These are phyloP conservation scores for Butyriboletus appendiculatus DNA, from an alignment of 1,284 basidiomycete genomes.

Conservation along the genomic window DNA sequence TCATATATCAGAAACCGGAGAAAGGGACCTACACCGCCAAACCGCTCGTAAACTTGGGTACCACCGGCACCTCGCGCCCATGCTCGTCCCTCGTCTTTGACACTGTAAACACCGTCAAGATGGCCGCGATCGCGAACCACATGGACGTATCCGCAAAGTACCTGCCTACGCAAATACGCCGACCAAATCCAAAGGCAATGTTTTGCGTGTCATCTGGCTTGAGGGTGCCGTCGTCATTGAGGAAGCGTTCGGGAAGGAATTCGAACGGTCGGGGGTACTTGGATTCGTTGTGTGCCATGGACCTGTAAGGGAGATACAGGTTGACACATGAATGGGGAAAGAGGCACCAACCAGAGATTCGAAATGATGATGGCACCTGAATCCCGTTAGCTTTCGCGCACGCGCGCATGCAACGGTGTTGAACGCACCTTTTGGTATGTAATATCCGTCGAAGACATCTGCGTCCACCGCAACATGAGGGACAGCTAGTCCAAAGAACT, in stretches of 20 bases:
- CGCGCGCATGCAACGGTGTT: neutral
- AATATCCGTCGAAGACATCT: slow-evolving; percentile 16
- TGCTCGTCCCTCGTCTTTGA: slow-evolving; percentile 4
- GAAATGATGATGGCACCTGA: slow-evolving; percentile 16
- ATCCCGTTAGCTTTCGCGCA: neutral
- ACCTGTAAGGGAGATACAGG: slow-evolving; percentile 4
- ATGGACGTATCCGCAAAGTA: slow-evolving; percentile 20
- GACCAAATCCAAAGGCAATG: slow-evolving; percentile 23
- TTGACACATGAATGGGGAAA: neutral
- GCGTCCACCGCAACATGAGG: slow-evolving; percentile 14
- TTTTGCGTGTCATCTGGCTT: slow-evolving; percentile 16
- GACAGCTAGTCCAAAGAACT: slow-evolving; percentile 2
- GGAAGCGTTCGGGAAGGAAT: slow-evolving; percentile 21
- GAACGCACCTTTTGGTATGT: slow-evolving; percentile 19
- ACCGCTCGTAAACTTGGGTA: slow-evolving; percentile 12
- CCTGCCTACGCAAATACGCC: slow-evolving; percentile 19
- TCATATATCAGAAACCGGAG: neutral
- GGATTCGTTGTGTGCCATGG: slow-evolving; percentile 19
- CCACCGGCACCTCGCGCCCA: slow-evolving; percentile 10
- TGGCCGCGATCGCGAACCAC: slow-evolving; percentile 17
- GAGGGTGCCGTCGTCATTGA: slow-evolving; percentile 18
- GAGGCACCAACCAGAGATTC: slow-evolving; percentile 15
- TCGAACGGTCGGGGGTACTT: slow-evolving; percentile 16
- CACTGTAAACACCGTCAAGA: slow-evolving; percentile 17
- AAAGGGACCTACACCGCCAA: slow-evolving; percentile 1